Percentiles rank a stretch among this genome's conserved stretches.
Conservation (phyloP, 176 grass and related monocot species). For the Zoysia japonica region DNA sequence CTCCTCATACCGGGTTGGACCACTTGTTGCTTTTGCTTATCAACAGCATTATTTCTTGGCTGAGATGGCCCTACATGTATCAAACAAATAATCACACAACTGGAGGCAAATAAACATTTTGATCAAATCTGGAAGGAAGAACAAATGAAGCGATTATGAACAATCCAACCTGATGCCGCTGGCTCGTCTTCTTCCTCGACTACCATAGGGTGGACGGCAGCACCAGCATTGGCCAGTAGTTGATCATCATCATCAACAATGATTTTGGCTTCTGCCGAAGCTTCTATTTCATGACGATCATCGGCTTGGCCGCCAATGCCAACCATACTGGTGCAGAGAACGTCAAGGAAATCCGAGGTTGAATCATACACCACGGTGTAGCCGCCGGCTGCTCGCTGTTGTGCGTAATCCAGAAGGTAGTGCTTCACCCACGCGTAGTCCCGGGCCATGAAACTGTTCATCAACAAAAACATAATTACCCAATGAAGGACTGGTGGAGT, state of each 20-base stretch:
- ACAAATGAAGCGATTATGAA: not conserved
- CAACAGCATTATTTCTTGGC: not conserved
- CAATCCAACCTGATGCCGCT: slow-evolving; percentile 10
- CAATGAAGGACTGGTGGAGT: too few relatives aligned
- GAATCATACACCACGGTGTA: slow-evolving; percentile 41
- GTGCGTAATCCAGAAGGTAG: slow-evolving; percentile 42
- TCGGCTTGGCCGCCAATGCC: not conserved
- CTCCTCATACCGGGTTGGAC: slow-evolving; percentile 11
- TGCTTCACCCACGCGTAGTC: slow-evolving; percentile 47
- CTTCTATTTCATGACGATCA: not conserved
- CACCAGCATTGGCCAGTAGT: not conserved
- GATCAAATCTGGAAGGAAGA: not conserved
- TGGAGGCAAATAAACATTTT: too few relatives aligned
- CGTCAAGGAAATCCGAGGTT: slow-evolving; percentile 37
- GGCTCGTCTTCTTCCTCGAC: not conserved
- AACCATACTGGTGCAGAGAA: slow-evolving; percentile 47
- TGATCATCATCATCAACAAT: not conserved
- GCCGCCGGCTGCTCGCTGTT: slow-evolving; percentile 8
- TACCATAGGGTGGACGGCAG: not conserved
- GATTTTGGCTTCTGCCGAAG: not conserved
- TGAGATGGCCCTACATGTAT: slow-evolving; percentile 20
- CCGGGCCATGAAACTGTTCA: not conserved
- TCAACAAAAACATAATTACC: not conserved
- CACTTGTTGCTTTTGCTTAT: not conserved
- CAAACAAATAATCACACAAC: not conserved